Evolutionary conservation across 1,284 basidiomycete genomes (phyloP).

Genomic region (Apiotrichum porosum): DNA sequence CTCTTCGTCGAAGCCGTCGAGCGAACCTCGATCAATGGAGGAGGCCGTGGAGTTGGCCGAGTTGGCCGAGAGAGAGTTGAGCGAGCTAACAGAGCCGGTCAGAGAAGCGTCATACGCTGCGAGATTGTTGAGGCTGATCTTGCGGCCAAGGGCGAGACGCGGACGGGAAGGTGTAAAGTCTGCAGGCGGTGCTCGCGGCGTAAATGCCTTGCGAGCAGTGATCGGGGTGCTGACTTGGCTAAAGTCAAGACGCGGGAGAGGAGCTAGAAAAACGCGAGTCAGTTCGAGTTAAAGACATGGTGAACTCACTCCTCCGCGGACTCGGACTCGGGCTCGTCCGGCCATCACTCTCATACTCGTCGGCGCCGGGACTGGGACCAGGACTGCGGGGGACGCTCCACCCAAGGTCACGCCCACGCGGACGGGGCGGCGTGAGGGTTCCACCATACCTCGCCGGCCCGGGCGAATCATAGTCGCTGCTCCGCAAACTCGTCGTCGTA

Average conservation of each 20-base stretch:
- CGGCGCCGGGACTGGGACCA: too few species aligned
- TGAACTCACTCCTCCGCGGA: neutral
- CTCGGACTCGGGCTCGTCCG: neutral
- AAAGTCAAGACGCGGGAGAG: conserved; percentile 12
- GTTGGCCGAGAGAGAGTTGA: neutral
- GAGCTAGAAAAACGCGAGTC: neutral
- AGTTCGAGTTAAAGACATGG: neutral
- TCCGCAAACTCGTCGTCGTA: too few species aligned
- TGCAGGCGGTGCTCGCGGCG: neutral
- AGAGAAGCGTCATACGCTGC: neutral
- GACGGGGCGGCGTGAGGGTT: neutral
- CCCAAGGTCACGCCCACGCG: neutral
- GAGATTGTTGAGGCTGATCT: conserved; percentile 11
- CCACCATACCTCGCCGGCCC: neutral
- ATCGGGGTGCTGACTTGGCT: conserved; percentile 2
- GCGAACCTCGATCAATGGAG: too few species aligned
- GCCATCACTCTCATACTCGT: neutral
- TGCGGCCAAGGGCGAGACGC: neutral
- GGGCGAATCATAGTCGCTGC: too few species aligned
- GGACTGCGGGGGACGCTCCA: neutral
- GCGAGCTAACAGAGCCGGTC: neutral
- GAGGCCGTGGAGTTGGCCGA: neutral
- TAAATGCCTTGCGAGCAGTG: conserved; percentile 6
- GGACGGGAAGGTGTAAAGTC: neutral
- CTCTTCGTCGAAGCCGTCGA: conserved; percentile 3